Percentiles rank a stretch among this genome's conserved stretches.
phyloP scores from a whole-genome alignment of 768 basidiomycete genomes.

The Tricholomella constricta region DNA sequence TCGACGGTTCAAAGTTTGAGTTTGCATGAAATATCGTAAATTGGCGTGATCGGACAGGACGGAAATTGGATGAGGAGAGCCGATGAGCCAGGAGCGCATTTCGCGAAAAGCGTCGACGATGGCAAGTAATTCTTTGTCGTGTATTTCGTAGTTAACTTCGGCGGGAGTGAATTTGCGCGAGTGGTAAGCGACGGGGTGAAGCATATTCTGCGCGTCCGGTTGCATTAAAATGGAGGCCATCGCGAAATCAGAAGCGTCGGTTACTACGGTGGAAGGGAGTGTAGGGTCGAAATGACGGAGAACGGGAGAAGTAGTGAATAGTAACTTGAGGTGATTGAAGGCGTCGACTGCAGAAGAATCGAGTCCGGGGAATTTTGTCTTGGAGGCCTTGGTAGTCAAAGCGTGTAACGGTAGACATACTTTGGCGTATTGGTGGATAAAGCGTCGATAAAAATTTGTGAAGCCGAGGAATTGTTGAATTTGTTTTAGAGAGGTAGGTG shows the following conservation, averaged over 20 bases:
- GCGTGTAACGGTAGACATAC: no score
- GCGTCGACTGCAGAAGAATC: constrained; percentile 9
- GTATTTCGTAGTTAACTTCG: constrained; percentile 49
- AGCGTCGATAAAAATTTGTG: constrained; percentile 25
- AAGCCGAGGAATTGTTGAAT: constrained; percentile 39
- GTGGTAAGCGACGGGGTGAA: constrained; percentile 42
- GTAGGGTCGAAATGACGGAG: constrained; percentile 33
- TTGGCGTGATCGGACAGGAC: constrained; percentile 39
- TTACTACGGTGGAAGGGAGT: constrained; percentile 24
- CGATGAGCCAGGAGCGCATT: constrained; percentile 34
- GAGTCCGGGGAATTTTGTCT: not conserved
- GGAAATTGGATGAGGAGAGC: constrained; percentile 25
- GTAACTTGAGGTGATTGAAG: constrained; percentile 28
- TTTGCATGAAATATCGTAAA: constrained; percentile 44
- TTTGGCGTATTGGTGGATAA: no score
- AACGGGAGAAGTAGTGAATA: constrained; percentile 32
- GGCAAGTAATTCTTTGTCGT: constrained; percentile 55
- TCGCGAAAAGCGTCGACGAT: constrained; percentile 40
- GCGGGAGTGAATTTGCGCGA: constrained; percentile 36
- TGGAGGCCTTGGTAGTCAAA: constrained; percentile 22
- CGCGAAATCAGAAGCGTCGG: constrained; percentile 39
- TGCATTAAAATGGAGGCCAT: constrained; percentile 32
- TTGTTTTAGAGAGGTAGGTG: constrained; percentile 28
- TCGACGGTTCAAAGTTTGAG: constrained; percentile 40
- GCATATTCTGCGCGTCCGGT: constrained; percentile 22